These are phyloP conservation scores for Logfia minima DNA, from an alignment of 129 eudicot species.

Conservation along the genomic window DNA sequence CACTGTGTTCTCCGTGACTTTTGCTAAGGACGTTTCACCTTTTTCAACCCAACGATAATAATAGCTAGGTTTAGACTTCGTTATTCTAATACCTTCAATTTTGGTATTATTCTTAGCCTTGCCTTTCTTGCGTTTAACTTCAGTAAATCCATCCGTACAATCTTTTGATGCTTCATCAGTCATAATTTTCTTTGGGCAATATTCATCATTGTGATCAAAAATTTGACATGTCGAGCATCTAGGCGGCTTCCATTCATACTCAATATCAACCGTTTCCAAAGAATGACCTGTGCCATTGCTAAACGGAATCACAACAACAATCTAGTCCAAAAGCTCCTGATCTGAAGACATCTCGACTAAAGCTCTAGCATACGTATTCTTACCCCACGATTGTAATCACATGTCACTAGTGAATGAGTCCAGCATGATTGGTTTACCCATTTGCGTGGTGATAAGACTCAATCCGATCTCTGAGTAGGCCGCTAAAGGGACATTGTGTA, in stretches of 20 bases:
- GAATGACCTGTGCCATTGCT: not conserved
- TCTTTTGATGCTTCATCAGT: not conserved
- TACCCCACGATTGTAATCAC: too few relatives aligned
- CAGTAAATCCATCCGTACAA: not conserved
- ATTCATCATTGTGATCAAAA: not conserved
- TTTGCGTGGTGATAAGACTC: too few relatives aligned
- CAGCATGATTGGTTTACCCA: too few relatives aligned
- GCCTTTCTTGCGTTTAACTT: not conserved
- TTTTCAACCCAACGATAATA: not conserved
- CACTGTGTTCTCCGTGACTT: too few relatives aligned
- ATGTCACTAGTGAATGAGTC: too few relatives aligned
- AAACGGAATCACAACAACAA: not conserved
- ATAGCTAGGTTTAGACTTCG: not conserved
- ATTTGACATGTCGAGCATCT: too few relatives aligned
- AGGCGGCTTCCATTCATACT: too few relatives aligned
- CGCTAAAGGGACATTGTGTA: too few relatives aligned
- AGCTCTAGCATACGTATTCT: not conserved
- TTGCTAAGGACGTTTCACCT: not conserved
- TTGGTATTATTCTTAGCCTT: not conserved
- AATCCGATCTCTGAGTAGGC: too few relatives aligned
- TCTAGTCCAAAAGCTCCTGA: not conserved
- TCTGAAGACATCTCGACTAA: not conserved
- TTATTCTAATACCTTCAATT: not conserved
- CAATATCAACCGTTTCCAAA: not conserved
- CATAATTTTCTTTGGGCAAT: not conserved